Evolutionary conservation across 2,329 filamentous ascomycete genomes (phyloP).

Genomic region (Alternaria triticimaculans): DNA sequence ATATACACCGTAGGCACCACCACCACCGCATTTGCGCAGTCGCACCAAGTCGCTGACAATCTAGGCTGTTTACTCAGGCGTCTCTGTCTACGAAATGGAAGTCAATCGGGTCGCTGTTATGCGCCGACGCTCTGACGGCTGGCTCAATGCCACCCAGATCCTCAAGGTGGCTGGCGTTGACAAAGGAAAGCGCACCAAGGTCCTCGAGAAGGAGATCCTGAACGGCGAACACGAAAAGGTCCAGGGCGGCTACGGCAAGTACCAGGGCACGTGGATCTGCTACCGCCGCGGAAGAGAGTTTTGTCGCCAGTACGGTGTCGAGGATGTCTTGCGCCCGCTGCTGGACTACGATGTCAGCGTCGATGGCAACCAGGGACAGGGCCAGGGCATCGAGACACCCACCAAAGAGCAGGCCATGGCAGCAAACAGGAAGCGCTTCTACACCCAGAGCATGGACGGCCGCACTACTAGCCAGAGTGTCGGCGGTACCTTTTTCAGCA

Average conservation of each 20-base stretch:
- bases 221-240: slow-evolving; percentile 98
- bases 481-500: slow-evolving; percentile 93
- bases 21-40: slow-evolving; percentile 69
- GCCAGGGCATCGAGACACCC: slow-evolving; percentile 85
- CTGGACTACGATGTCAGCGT: slow-evolving; percentile 82
- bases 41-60: slow-evolving; percentile 52
- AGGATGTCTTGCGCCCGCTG: slow-evolving; percentile 75
- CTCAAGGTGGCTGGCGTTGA: slow-evolving; percentile 96
- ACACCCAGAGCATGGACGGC: slow-evolving; percentile 75
- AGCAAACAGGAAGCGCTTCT: slow-evolving; percentile 85
- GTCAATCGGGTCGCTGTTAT: slow-evolving; percentile 93
- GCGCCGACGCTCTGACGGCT: slow-evolving; percentile 92
- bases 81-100: slow-evolving; percentile 98
- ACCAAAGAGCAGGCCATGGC: slow-evolving; percentile 99
- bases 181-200: slow-evolving; percentile 97
- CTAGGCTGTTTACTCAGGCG: slow-evolving; percentile 87
- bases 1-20: slow-evolving; percentile 56
- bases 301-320: slow-evolving; percentile 78
- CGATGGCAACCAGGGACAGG: slow-evolving; percentile 72
- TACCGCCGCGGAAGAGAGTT: slow-evolving; percentile 92
- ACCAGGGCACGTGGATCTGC: slow-evolving; percentile 98
- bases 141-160: slow-evolving; percentile 98
- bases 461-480: slow-evolving; percentile 67
- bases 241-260: slow-evolving; percentile 97
- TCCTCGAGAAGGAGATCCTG: slow-evolving; percentile 96